phyloP scores from a whole-genome alignment of 2,329 filamentous ascomycete species.

The Nakataea oryzae region DNA sequence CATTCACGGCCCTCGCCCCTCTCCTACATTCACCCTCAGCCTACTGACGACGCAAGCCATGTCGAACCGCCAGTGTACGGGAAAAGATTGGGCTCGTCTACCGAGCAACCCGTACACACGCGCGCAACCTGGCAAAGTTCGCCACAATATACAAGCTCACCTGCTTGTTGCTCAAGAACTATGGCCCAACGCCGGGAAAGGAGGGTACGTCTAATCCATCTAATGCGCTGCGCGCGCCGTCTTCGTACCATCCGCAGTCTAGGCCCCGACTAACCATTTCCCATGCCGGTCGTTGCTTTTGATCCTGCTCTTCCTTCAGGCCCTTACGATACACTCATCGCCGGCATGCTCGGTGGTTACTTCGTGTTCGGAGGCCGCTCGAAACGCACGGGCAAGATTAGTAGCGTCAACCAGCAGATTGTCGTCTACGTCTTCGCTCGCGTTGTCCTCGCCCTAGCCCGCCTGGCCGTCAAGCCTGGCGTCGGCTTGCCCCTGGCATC shows the following conservation, averaged over 20 bases:
- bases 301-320: constrained; percentile 29
- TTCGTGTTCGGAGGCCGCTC: constrained; percentile 70
- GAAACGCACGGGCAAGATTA: constrained; percentile 55
- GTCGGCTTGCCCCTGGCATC: constrained; percentile 39
- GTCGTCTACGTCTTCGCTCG: constrained; percentile 96
- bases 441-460: constrained; percentile 74
- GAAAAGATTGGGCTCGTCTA: constrained; percentile 72
- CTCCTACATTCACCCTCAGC: neutral
- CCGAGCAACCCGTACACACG: constrained; percentile 82
- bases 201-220: constrained; percentile 30
- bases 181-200: constrained; percentile 46
- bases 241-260: neutral
- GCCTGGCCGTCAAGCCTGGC: constrained; percentile 63
- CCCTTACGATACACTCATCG: constrained; percentile 74
- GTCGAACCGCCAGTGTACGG: constrained; percentile 39
- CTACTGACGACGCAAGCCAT: neutral
- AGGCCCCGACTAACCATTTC: neutral
- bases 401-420: constrained; percentile 88
- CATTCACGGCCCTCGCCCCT: neutral
- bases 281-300: neutral
- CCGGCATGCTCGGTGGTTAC: constrained; percentile 84
- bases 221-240: neutral
- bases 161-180: constrained; percentile 64
- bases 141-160: constrained; percentile 80
- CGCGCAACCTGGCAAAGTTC: constrained; percentile 83